These are phyloP conservation scores for Podospora appendiculata DNA, from an alignment of 495 filamentous ascomycete genomes.

Conservation along the genomic window DNA sequence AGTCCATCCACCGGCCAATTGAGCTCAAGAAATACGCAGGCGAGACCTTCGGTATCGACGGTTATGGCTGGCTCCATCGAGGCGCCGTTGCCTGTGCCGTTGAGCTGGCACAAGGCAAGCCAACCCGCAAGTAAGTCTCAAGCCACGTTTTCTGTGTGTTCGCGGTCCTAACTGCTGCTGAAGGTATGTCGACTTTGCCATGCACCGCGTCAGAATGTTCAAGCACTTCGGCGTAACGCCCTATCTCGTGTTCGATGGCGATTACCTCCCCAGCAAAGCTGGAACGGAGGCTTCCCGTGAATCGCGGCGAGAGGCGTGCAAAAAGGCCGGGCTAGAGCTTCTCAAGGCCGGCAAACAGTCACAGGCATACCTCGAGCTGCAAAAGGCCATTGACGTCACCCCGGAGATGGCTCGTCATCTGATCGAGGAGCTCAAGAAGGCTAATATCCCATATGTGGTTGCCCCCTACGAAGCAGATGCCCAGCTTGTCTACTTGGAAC, in stretches of 20 bases:
- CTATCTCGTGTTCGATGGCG: conserved; percentile 93
- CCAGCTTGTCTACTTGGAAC: conserved; percentile 89
- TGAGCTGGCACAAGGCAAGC: conserved; percentile 81
- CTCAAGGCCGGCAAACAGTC: conserved; percentile 68
- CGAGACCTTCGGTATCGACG: conserved; percentile 86
- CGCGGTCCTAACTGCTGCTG: background rate
- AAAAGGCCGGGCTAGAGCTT: conserved; percentile 65
- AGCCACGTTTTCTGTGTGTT: background rate
- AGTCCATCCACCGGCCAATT: conserved; percentile 87
- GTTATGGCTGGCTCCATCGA: conserved; percentile 97
- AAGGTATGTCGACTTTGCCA: conserved; percentile 86
- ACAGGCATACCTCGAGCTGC: conserved; percentile 78
- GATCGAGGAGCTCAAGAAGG: conserved; percentile 82
- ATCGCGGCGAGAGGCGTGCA: conserved; percentile 64
- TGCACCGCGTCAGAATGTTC: conserved; percentile 88
- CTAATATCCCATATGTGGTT: conserved; percentile 78
- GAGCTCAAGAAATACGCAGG: conserved; percentile 82
- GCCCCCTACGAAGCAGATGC: conserved; percentile 98
- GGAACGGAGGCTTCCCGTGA: conserved; percentile 71
- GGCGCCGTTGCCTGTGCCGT: conserved; percentile 86
- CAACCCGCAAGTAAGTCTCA: conserved; percentile 69
- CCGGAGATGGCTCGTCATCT: conserved; percentile 88
- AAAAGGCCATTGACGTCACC: conserved; percentile 94
- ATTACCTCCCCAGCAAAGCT: conserved; percentile 91
- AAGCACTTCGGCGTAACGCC: conserved; percentile 86